Base-by-base conservation (phyloP, 495 filamentous ascomycete species). In the Penicillium robsamsonii region DNA sequence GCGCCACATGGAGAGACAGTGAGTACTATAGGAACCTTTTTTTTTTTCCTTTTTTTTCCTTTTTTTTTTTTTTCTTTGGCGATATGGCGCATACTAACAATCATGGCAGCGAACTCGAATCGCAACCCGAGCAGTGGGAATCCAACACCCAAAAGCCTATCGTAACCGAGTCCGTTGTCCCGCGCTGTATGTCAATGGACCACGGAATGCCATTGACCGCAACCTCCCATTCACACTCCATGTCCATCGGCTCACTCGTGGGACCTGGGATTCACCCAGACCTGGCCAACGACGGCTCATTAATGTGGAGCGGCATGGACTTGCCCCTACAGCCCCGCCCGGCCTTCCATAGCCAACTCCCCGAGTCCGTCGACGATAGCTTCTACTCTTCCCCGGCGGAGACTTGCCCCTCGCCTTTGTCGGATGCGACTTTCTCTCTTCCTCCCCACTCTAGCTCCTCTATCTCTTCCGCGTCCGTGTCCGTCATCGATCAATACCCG, bases 1-100 rank as follows among this genome's bases (percentile, higher is more conserved):
- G 27, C 85, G 92, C 48, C 92, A 96, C 68, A 79, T 86, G 66
- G 88, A 91, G 64, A 83, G 87, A 81, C 90, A 93, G 90, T 93
- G 72, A 78, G 89, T 74, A 18, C 33, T 43, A 25, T 24, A 6
- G 24, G 5, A 29, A 15, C 2, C 11, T 13, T 18, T 27, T 5
- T 27, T 27, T 27, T 27, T 2, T 22, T 22, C 4, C 4, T 27
- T 27, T 27, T 27, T 27, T 27, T 27, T 4, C n/a, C 22, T 22
- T 22, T 27, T 27, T 27, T 27, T 27, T 27, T 27, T 27, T 27
- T 4, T 27, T 27, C 4, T 27, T 15, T 1, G 5, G 20, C 35
- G 6, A 41, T 18, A 46, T 17, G 13, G 42, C 45, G 31, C 38
- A 58, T 47, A 51, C 57, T 64, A 45, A 61, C 44, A 30, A 53